phyloP scores from a whole-genome alignment of 2,329 filamentous ascomycete species.

The Sclerotinia sclerotiorum region DNA sequence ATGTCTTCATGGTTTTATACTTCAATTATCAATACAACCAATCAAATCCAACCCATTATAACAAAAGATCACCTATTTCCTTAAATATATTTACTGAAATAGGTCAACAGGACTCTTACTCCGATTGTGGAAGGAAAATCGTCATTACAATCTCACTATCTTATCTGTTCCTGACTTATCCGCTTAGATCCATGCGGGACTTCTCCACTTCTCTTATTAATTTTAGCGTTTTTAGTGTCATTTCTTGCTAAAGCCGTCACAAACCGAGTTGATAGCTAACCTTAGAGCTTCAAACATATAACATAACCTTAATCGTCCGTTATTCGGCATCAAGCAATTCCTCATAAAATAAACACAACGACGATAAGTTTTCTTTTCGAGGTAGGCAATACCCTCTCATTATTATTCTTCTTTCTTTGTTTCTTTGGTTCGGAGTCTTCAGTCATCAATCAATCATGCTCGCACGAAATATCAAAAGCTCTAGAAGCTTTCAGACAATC shows the following conservation, averaged over 20 bases:
- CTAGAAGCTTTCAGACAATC: slow-evolving; percentile 31
- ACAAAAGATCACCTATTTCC: neutral
- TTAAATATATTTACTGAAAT: too few relatives aligned
- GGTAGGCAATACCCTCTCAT: slow-evolving; percentile 16
- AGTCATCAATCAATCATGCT: slow-evolving; percentile 18
- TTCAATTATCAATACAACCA: neutral
- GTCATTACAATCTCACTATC: neutral
- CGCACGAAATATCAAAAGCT: slow-evolving; percentile 30
- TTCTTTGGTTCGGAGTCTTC: neutral
- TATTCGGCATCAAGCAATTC: neutral
- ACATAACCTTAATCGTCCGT: slow-evolving; percentile 1
- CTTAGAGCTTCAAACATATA: neutral
- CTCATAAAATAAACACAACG: slow-evolving; percentile 3
- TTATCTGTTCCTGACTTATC: slow-evolving; percentile 14
- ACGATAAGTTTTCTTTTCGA: slow-evolving; percentile 6
- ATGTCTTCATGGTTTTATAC: neutral
- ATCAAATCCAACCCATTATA: neutral
- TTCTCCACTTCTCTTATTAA: neutral
- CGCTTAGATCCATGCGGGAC: neutral
- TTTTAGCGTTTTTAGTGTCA: neutral
- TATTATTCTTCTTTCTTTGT: slow-evolving; percentile 14
- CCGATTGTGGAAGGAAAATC: slow-evolving; percentile 3
- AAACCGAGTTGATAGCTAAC: slow-evolving; percentile 2
- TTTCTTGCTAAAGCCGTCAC: slow-evolving; percentile 2
- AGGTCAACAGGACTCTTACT: neutral